Conservation (phyloP, 2,329 filamentous ascomycete genomes). For the Cyphellophora europaea region DNA sequence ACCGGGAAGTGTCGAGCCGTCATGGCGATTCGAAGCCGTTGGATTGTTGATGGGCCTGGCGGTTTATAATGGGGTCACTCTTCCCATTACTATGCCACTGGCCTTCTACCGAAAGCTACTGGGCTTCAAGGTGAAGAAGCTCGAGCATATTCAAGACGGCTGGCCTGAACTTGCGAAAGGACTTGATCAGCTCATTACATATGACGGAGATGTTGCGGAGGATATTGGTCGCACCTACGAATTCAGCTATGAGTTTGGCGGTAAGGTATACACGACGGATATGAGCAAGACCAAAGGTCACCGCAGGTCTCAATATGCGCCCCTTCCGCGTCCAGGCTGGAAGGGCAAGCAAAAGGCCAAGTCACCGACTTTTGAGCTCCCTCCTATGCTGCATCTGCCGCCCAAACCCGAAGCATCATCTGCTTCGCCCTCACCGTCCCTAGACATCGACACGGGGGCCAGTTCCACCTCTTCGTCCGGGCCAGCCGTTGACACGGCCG, state of each 20-base stretch:
- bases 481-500: constrained; percentile 5
- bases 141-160: constrained; percentile 73
- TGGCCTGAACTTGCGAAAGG: constrained; percentile 77
- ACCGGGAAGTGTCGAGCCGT: constrained; percentile 68
- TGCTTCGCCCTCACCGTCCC: constrained; percentile 9
- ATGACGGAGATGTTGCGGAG: constrained; percentile 76
- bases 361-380: constrained; percentile 15
- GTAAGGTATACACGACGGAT: constrained; percentile 43
- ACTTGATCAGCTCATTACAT: constrained; percentile 62
- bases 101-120: constrained; percentile 76
- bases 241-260: constrained; percentile 61
- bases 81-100: constrained; percentile 81
- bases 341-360: constrained; percentile 17
- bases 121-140: constrained; percentile 55
- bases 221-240: constrained; percentile 78
- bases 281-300: constrained; percentile 37
- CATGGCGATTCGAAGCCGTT: constrained; percentile 84
- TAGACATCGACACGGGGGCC: no score
- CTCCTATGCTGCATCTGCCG: constrained; percentile 7
- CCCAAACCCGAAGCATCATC: neutral
- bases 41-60: constrained; percentile 83
- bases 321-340: constrained; percentile 2
- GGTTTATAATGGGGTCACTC: constrained; percentile 82
- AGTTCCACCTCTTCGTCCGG: no score
- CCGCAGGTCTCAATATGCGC: constrained; percentile 7